Evolutionary conservation across 129 eudicot genomes (phyloP).

Genomic region (Flaveria robusta): DNA sequence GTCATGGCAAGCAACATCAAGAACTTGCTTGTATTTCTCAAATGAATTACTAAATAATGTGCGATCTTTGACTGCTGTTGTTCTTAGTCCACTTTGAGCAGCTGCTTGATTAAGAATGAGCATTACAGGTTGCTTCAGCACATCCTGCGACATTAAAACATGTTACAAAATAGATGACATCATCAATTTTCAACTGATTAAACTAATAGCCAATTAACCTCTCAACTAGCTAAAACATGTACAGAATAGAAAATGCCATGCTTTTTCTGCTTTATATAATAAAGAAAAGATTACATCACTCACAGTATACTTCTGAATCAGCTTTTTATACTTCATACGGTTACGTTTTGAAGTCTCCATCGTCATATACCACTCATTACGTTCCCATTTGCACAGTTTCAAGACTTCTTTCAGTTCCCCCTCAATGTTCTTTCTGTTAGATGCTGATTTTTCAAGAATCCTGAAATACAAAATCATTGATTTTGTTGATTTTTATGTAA

Average conservation of each 20-base stretch:
- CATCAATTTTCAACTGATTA: background rate
- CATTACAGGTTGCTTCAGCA: constrained; percentile 76
- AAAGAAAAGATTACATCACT: constrained; percentile 32
- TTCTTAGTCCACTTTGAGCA: constrained; percentile 46
- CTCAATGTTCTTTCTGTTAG: constrained; percentile 60
- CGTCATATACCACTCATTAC: constrained; percentile 48
- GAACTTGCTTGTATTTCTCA: constrained; percentile 51
- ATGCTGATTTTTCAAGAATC: constrained; percentile 51
- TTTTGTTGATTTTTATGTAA: background rate
- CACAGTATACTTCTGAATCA: constrained; percentile 76
- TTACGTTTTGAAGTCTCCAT: constrained; percentile 65
- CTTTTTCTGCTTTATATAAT: background rate
- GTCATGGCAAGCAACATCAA: constrained; percentile 48
- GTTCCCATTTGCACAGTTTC: constrained; percentile 76
- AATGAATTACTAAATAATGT: constrained; percentile 36
- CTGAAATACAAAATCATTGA: constrained; percentile 38
- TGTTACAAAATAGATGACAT: background rate
- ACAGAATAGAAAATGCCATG: background rate
- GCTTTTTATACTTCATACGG: constrained; percentile 69
- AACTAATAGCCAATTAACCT: background rate
- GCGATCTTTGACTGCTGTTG: constrained; percentile 25
- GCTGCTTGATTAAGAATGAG: constrained; percentile 54
- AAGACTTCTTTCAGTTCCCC: constrained; percentile 59
- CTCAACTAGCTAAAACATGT: background rate
- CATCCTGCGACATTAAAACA: constrained; percentile 51